These are phyloP conservation scores for Cyberlindnera veronae DNA, from an alignment of 805 yeast genomes.

Conservation along the genomic window DNA sequence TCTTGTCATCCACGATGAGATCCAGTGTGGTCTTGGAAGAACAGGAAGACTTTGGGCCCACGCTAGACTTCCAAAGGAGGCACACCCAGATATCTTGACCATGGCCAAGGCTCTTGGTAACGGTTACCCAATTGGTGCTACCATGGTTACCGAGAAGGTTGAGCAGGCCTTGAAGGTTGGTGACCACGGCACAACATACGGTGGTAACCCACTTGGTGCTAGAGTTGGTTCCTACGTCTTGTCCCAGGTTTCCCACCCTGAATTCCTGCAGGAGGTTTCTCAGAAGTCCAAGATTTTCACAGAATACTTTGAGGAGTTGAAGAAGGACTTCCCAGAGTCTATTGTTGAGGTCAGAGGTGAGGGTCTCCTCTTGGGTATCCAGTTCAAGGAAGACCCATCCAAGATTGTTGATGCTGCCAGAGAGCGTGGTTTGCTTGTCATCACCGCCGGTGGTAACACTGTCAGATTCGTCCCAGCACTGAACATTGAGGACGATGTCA, in stretches of 20 bases:
- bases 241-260: constrained; percentile 55
- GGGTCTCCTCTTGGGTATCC: constrained; percentile 84
- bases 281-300: constrained; percentile 56
- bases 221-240: constrained; percentile 78
- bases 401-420: constrained; percentile 64
- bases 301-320: constrained; percentile 46
- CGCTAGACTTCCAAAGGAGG: constrained; percentile 63
- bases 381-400: constrained; percentile 63
- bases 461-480: constrained; percentile 90
- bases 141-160: constrained; percentile 77
- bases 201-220: constrained; percentile 93
- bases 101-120: constrained; percentile 96
- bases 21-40: constrained; percentile 95
- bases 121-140: constrained; percentile 95
- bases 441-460: constrained; percentile 91
- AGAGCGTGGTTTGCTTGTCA: constrained; percentile 75
- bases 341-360: constrained; percentile 78
- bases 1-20: constrained; percentile 86
- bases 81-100: constrained; percentile 92
- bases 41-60: constrained; percentile 95
- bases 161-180: constrained; percentile 76
- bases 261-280: constrained; percentile 58
- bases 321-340: constrained; percentile 53
- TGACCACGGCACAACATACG: constrained; percentile 97
- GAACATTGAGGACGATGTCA: constrained; percentile 68